Percentiles rank a stretch among this genome's conserved stretches.
phyloP scores from a whole-genome alignment of 495 filamentous ascomycete species.

The Lepraria neglecta region DNA sequence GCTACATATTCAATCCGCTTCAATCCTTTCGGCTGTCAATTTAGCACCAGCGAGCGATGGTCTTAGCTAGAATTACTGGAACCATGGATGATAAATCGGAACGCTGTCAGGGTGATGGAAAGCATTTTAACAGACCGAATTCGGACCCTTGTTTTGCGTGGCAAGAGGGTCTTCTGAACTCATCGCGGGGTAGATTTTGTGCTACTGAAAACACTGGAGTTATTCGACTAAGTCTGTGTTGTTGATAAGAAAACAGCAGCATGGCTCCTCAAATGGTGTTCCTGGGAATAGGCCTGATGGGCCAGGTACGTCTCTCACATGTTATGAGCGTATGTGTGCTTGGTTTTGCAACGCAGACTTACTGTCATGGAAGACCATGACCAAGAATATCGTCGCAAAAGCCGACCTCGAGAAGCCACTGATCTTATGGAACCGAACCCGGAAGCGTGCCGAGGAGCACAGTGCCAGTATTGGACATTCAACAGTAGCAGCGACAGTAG shows the following conservation, averaged over 20 bases:
- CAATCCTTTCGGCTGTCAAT: not conserved
- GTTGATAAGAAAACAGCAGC: no score
- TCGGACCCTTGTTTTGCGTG: not conserved
- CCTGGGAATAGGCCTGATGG: constrained; percentile 11
- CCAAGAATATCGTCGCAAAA: constrained; percentile 34
- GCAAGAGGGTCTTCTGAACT: not conserved
- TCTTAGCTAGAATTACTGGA: not conserved
- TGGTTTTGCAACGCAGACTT: not conserved
- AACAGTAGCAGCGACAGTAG: constrained; percentile 34
- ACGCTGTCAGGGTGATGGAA: not conserved
- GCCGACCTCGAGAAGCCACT: constrained; percentile 31
- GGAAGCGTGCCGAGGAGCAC: constrained; percentile 35
- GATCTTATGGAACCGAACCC: constrained; percentile 42
- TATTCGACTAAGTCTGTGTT: not conserved
- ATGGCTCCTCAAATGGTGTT: constrained; percentile 7
- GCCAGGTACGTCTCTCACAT: not conserved
- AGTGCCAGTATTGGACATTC: constrained; percentile 35
- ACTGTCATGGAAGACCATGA: constrained; percentile 4
- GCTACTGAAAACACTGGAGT: not conserved
- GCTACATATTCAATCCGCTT: no score
- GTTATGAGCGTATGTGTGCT: not conserved
- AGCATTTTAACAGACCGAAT: not conserved
- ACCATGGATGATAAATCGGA: not conserved
- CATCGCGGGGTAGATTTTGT: not conserved
- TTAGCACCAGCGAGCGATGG: not conserved